Conservation (phyloP, 768 basidiomycete species). For the Pleurotus ostreatus region DNA sequence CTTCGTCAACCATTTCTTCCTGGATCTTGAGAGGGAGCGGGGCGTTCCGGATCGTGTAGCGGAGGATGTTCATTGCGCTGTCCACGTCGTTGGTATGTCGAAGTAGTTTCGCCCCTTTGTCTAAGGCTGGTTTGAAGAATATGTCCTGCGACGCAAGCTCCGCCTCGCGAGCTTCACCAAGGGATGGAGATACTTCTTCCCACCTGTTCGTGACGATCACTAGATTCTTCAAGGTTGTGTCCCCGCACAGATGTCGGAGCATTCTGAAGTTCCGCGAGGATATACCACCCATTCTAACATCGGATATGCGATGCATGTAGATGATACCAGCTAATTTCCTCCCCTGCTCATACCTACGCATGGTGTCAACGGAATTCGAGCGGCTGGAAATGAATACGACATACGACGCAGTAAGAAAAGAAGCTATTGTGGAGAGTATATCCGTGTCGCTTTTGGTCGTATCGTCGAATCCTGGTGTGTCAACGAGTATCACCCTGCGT, state of each 20-base stretch:
- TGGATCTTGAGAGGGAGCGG: constrained; percentile 50
- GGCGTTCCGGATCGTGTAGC: constrained; percentile 31
- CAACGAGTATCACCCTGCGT: constrained; percentile 39
- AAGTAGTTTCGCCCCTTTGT: not conserved
- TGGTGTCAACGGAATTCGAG: not conserved
- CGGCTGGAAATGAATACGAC: not conserved
- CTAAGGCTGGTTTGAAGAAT: constrained; percentile 6
- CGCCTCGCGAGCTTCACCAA: constrained; percentile 17
- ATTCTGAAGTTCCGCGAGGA: constrained; percentile 36
- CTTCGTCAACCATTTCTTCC: constrained; percentile 48
- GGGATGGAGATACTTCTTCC: constrained; percentile 27
- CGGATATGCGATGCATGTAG: constrained; percentile 37
- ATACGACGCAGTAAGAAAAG: constrained; percentile 25
- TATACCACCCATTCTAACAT: constrained; percentile 31
- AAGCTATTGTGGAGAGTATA: constrained; percentile 45
- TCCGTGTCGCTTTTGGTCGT: constrained; percentile 43
- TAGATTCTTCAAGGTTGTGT: constrained; percentile 33
- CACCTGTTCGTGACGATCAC: constrained; percentile 44
- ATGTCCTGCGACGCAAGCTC: not conserved
- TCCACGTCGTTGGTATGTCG: not conserved
- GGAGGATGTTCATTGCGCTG: not conserved
- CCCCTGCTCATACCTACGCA: constrained; percentile 10
- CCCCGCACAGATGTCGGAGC: constrained; percentile 42
- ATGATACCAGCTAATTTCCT: constrained; percentile 33
- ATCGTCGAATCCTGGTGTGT: constrained; percentile 61